Evolutionary conservation across 225 moss, liverwort and hornwort species (phyloP).

Genomic region (Asterella californica): DNA sequence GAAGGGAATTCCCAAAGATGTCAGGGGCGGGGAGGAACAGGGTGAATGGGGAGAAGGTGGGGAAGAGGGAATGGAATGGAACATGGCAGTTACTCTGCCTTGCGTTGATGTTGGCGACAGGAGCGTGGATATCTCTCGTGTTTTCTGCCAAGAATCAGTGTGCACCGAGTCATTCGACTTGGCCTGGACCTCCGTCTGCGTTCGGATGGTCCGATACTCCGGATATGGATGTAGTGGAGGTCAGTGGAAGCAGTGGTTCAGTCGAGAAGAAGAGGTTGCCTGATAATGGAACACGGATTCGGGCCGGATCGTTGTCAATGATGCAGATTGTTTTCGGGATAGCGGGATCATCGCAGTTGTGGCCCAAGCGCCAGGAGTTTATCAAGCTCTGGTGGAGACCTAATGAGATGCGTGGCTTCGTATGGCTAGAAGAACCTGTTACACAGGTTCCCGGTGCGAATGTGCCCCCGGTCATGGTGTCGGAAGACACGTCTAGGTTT

Average conservation of each 20-base stretch:
- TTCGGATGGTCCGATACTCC: conserved; percentile 35
- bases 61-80: conserved; percentile 40
- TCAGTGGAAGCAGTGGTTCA: background rate
- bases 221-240: background rate
- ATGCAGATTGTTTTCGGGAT: conserved; percentile 80
- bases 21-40: conserved; percentile 17
- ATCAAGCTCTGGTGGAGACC: conserved; percentile 92
- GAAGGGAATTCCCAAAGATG: conserved; percentile 19
- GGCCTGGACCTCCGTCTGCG: conserved; percentile 27
- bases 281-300: conserved; percentile 21
- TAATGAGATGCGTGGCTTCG: conserved; percentile 88
- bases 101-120: conserved; percentile 36
- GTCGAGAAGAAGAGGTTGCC: conserved; percentile 2
- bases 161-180: conserved; percentile 7
- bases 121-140: conserved; percentile 41
- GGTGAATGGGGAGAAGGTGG: conserved; percentile 24
- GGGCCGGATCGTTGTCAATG: conserved; percentile 28
- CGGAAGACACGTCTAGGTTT: conserved; percentile 78
- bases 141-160: conserved; percentile 52
- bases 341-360: conserved; percentile 88
- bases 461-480: conserved; percentile 59
- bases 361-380: conserved; percentile 82
- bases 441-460: conserved; percentile 28
- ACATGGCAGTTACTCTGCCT: conserved; percentile 36
- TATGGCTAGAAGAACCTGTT: conserved; percentile 85